Conservation (phyloP, 176 grass and related monocot species). For the Avena insularis region DNA sequence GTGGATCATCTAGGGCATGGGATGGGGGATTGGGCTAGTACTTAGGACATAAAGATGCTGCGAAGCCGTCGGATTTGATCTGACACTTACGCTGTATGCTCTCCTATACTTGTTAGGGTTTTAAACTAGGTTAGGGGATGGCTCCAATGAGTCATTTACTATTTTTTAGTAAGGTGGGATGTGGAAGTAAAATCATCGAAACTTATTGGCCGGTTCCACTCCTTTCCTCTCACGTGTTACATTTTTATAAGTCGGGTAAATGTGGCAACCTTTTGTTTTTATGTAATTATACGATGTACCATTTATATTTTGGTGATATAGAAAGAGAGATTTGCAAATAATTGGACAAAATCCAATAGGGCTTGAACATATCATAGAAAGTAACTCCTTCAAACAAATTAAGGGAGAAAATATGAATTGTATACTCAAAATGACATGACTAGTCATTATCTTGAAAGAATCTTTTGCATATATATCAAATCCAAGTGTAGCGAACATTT, state of each 20-base stretch:
- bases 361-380: no score
- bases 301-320: no score
- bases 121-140: neutral
- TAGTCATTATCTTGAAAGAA: neutral
- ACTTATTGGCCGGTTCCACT: no score
- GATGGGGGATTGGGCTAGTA: no score
- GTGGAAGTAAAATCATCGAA: neutral
- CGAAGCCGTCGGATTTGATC: neutral
- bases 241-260: no score
- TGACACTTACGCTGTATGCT: neutral
- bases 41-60: no score
- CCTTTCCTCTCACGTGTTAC: no score
- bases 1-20: no score
- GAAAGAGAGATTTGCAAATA: no score
- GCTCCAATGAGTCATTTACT: accelerated
- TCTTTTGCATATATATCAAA: neutral
- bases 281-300: no score
- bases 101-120: neutral
- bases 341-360: no score
- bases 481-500: neutral
- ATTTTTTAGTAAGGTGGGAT: neutral
- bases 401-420: neutral
- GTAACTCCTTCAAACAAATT: neutral
- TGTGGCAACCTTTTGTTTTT: no score
- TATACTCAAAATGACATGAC: neutral